phyloP scores from a whole-genome alignment of 345 rosid species.

The Anastatica hierochuntica region DNA sequence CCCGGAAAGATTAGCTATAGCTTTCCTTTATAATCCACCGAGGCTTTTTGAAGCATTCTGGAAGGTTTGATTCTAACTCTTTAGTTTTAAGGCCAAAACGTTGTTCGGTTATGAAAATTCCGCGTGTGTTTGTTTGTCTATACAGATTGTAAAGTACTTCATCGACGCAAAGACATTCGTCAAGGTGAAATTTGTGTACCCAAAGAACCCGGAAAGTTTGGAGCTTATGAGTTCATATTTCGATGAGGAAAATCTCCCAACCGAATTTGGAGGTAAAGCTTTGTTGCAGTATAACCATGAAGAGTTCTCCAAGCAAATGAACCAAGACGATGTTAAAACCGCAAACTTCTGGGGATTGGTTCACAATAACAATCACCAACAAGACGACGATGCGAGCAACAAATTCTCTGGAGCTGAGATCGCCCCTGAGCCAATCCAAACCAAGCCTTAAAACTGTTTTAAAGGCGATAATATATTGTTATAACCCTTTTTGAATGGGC shows the following conservation, averaged over 20 bases:
- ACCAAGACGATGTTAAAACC: slow-evolving; percentile 57
- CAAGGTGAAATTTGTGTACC: slow-evolving; percentile 93
- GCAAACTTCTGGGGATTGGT: slow-evolving; percentile 55
- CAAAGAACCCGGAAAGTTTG: slow-evolving; percentile 67
- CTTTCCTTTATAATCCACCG: slow-evolving; percentile 92
- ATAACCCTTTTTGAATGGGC: not conserved
- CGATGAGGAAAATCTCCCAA: slow-evolving; percentile 74
- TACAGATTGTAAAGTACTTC: slow-evolving; percentile 82
- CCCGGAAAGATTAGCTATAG: slow-evolving; percentile 85
- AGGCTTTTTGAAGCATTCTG: slow-evolving; percentile 92
- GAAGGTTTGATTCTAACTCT: slow-evolving; percentile 52
- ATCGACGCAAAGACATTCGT: slow-evolving; percentile 73
- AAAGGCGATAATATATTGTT: slow-evolving; percentile 7
- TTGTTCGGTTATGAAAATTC: too few relatives aligned
- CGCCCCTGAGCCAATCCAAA: slow-evolving; percentile 42
- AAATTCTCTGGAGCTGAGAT: slow-evolving; percentile 46
- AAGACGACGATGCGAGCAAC: slow-evolving; percentile 15
- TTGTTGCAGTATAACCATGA: slow-evolving; percentile 65
- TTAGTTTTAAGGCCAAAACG: too few relatives aligned
- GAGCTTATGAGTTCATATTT: slow-evolving; percentile 66
- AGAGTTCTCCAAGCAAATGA: slow-evolving; percentile 74
- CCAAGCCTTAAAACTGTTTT: slow-evolving; percentile 7
- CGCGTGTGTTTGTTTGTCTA: not conserved
- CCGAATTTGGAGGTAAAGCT: slow-evolving; percentile 78
- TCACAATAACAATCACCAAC: slow-evolving; percentile 24